phyloP scores from a whole-genome alignment of 805 yeast species.

The Jamesozyma lodderae region DNA sequence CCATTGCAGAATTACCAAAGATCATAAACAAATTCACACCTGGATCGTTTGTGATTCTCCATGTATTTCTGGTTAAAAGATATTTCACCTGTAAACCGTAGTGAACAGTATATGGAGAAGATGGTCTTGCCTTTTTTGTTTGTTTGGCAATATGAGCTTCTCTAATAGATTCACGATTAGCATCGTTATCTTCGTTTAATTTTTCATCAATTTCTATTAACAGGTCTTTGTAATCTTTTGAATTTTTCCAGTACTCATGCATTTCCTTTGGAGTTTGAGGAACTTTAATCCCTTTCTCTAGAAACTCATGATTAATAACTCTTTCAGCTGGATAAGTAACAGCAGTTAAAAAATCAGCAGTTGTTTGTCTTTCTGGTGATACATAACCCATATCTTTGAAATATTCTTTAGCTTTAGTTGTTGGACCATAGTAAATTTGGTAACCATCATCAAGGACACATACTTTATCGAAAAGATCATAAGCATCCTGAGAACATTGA shows the following conservation, averaged over 20 bases:
- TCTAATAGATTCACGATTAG: slow-evolving; percentile 11
- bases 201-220: slow-evolving; percentile 37
- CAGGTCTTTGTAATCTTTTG: slow-evolving; percentile 35
- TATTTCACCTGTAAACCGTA: slow-evolving; percentile 41
- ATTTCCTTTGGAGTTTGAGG: slow-evolving; percentile 48
- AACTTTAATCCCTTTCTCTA: slow-evolving; percentile 39
- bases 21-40: slow-evolving; percentile 34
- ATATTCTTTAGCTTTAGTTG: slow-evolving; percentile 38
- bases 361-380: slow-evolving; percentile 49
- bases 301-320: slow-evolving; percentile 32
- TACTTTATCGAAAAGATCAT: slow-evolving; percentile 19
- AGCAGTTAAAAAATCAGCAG: slow-evolving; percentile 51
- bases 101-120: slow-evolving; percentile 42
- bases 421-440: slow-evolving; percentile 46
- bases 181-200: slow-evolving; percentile 3
- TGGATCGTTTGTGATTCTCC: slow-evolving; percentile 40
- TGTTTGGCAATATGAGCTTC: slow-evolving; percentile 41
- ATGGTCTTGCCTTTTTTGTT: slow-evolving; percentile 34
- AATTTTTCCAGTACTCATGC: slow-evolving; percentile 40
- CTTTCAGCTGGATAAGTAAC: slow-evolving; percentile 48
- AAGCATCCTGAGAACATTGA: slow-evolving; percentile 28
- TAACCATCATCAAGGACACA: slow-evolving; percentile 46
- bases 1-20: slow-evolving; percentile 40
- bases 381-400: slow-evolving; percentile 47
- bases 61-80: slow-evolving; percentile 36